Conservation (phyloP, 2,329 filamentous ascomycete species). For the Ceratocystis cubensis region DNA sequence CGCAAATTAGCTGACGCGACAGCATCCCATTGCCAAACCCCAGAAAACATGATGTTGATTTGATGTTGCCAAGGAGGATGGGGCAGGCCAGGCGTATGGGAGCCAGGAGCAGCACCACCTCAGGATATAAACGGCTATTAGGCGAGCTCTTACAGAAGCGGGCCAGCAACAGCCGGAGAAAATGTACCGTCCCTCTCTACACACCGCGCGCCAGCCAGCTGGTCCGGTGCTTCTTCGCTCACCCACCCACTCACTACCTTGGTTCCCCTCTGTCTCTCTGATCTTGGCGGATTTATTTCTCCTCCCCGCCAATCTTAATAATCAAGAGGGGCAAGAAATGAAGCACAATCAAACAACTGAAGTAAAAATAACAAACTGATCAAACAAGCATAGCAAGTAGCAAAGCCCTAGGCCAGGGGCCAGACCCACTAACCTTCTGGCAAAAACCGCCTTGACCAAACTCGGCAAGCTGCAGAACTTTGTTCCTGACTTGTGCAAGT, state of each 20-base stretch:
- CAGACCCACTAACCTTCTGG: not conserved
- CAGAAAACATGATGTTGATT: not conserved
- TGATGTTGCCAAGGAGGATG: not conserved
- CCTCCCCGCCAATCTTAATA: not conserved
- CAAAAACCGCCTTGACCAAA: not conserved
- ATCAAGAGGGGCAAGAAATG: not conserved
- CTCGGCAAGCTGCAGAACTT: not conserved
- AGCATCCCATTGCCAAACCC: not conserved
- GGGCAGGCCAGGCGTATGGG: not conserved
- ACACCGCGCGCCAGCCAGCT: not conserved
- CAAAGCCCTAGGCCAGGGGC: not conserved
- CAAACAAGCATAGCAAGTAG: not conserved
- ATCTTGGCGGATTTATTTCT: conserved; percentile 6
- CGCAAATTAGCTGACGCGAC: not conserved
- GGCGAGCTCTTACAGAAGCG: no score
- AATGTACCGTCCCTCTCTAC: no score
- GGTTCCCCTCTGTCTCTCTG: not conserved
- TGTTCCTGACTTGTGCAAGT: conserved; percentile 9
- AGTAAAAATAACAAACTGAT: not conserved
- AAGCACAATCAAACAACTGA: not conserved
- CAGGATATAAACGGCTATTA: no score
- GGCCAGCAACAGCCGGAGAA: no score
- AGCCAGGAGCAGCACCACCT: no score
- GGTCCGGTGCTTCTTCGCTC: not conserved
- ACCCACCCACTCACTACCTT: not conserved